phyloP scores from a whole-genome alignment of 345 rosid genomes.

The Pistacia atlantica region DNA sequence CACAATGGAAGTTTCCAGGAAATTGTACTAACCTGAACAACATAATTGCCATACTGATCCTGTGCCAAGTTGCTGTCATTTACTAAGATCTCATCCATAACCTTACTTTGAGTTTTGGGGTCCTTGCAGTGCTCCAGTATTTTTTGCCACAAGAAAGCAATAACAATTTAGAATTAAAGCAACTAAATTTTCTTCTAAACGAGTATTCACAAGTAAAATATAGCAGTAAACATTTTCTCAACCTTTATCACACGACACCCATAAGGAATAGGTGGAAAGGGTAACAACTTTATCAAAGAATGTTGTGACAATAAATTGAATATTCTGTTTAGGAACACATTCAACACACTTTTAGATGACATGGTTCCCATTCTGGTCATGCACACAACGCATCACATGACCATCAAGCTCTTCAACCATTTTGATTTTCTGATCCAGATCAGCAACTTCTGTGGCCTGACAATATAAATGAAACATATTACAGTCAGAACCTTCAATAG shows the following conservation, averaged over 20 bases:
- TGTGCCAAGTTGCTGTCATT: conserved; percentile 63
- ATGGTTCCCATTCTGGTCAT: conserved; percentile 79
- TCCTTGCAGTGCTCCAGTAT: conserved; percentile 63
- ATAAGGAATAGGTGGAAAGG: conserved; percentile 67
- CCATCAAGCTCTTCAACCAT: conserved; percentile 70
- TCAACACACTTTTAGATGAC: conserved; percentile 73
- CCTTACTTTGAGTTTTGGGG: conserved; percentile 45
- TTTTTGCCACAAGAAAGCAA: conserved; percentile 42
- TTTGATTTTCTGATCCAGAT: conserved; percentile 60
- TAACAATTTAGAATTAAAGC: not conserved
- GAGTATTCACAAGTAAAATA: not conserved
- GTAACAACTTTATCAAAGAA: conserved; percentile 56
- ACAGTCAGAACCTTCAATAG: conserved; percentile 17
- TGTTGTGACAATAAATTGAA: conserved; percentile 48
- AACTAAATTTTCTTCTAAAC: not conserved
- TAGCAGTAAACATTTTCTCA: not conserved
- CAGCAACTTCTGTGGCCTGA: conserved; percentile 68
- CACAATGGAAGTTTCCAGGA: not conserved
- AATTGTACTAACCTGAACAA: conserved; percentile 50
- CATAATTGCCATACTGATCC: conserved; percentile 76
- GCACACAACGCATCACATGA: conserved; percentile 62
- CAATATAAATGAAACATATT: conserved; percentile 18
- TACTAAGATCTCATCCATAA: conserved; percentile 65
- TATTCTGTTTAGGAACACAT: conserved; percentile 60
- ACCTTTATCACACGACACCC: conserved; percentile 79